These are phyloP conservation scores for Boletus fagicola DNA, from an alignment of 768 basidiomycete species.

Conservation along the genomic window DNA sequence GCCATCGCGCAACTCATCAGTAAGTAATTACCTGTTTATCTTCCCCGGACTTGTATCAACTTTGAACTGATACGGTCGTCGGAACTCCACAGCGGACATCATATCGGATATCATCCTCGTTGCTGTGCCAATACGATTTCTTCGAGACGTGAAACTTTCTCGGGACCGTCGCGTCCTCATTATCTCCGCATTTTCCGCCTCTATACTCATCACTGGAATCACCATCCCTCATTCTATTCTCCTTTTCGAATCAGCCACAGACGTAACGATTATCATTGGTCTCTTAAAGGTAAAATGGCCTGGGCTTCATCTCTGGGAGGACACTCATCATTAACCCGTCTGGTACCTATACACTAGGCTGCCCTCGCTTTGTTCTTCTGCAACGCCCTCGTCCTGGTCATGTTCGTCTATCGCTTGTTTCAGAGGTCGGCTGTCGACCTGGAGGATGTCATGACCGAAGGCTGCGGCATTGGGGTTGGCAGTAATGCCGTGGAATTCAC, in stretches of 20 bases:
- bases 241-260: conserved; percentile 11
- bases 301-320: not conserved
- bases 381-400: conserved; percentile 22
- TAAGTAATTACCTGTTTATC: conserved; percentile 9
- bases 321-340: not conserved
- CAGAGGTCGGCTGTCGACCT: not conserved
- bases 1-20: conserved; percentile 26
- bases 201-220: conserved; percentile 19
- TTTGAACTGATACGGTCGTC: not conserved
- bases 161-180: conserved; percentile 21
- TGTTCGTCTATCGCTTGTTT: conserved; percentile 15
- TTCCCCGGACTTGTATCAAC: not conserved
- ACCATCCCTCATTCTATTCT: conserved; percentile 26
- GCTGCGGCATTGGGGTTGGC: not conserved
- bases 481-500: conserved; percentile 11
- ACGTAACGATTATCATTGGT: conserved; percentile 15
- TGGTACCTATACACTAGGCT: conserved; percentile 9
- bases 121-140: conserved; percentile 9
- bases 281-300: conserved; percentile 23
- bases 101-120: conserved; percentile 25
- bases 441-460: not conserved
- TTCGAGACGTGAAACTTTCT: conserved; percentile 18
- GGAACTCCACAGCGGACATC: conserved; percentile 18
- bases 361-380: conserved; percentile 22
- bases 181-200: conserved; percentile 21